Base-by-base conservation (phyloP, 805 yeast species). In the Yarrowia sp. region DNA sequence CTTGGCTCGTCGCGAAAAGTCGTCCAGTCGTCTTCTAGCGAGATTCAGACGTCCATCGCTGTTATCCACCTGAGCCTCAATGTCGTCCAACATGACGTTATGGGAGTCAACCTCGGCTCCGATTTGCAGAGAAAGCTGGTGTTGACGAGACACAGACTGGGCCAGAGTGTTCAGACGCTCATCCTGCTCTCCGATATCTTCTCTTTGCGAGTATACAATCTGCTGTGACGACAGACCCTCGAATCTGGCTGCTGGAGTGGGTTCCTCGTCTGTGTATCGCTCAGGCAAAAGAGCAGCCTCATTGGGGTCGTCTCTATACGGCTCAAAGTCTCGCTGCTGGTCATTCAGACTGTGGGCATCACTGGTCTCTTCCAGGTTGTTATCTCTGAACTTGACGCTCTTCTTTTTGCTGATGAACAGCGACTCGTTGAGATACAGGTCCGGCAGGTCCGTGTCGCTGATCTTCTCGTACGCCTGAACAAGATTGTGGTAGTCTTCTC, bases 81-180 rank as follows among this genome's bases (percentile, higher is more conserved):
- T 77, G 32, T 79, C 81, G 58, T 75, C 78, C 41, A 81, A 72
- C 52, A 79, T 72, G 52, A 76, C 77, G 46, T 78, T 70, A 53
- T 81, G 83, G 56, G 72, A 69, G 49, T 72, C 77, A 49, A 81
- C 74, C 72, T 81, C 83, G 26, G 73, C 73, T 67, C 80, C 79
- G 48, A 81, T 80, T 45, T 78, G 77, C 32, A 76, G 72, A 59
- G 81, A 77, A 43, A 81, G 75, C 52, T 75, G 76, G 19, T 78
- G 80, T 71, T 79, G 82, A 12, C 82, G 75, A 11, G 76, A 71
- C 7, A 81, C 80, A 35, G 80, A 77, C 32, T 67, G 61, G 1
- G 81, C 73, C 40, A 81, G 76, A 15, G 74, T 67, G 49, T 77
- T 80, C 16, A 81, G 74, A 16, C 79, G 76, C 41, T 73, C 74